Conservation (phyloP, 305 asterid species). For the Fraxinus sp. region DNA sequence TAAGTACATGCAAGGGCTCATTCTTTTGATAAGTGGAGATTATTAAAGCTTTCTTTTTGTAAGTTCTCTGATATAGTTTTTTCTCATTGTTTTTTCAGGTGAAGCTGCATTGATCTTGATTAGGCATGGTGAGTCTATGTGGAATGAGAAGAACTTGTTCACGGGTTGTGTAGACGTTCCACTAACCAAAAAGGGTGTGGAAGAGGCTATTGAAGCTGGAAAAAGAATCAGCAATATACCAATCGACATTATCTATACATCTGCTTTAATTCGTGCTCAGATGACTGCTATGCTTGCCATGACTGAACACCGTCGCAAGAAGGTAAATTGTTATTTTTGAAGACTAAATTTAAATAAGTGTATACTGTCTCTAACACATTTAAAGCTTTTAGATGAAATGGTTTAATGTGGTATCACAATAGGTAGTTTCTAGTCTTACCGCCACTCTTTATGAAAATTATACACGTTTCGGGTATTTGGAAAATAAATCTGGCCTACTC, state of each 20-base stretch:
- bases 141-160: conserved; percentile 13
- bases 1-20: background rate
- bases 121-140: conserved; percentile 12
- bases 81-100: conserved; percentile 31
- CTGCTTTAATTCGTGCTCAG: conserved; percentile 87
- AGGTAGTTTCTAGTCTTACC: background rate
- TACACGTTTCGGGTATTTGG: background rate
- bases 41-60: background rate
- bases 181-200: conserved; percentile 80
- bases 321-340: background rate
- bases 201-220: conserved; percentile 92
- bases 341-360: background rate
- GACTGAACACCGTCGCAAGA: conserved; percentile 30
- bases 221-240: conserved; percentile 91
- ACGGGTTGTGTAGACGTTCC: conserved; percentile 57
- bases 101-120: conserved; percentile 44
- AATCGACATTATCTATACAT: conserved; percentile 81
- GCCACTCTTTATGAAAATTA: background rate
- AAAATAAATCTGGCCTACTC: background rate
- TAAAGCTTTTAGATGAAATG: background rate
- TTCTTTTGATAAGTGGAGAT: background rate
- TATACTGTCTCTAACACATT: background rate
- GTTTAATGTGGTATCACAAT: background rate
- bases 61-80: background rate
- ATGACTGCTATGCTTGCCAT: conserved; percentile 99